phyloP scores from a whole-genome alignment of 805 yeast species.

The Schwanniomyces occidentalis region DNA sequence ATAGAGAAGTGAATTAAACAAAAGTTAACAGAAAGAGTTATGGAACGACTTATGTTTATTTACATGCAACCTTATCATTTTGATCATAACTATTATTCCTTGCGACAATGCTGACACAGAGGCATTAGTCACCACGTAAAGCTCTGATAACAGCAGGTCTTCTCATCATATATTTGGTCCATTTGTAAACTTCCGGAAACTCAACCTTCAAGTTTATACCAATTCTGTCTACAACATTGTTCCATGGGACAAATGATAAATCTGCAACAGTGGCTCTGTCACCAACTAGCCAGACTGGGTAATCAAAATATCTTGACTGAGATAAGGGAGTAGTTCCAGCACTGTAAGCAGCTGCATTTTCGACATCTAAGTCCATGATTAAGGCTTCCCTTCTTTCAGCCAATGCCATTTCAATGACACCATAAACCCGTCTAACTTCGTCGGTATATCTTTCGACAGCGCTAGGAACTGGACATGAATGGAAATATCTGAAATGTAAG shows the following conservation, averaged over 20 bases:
- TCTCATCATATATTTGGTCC: slow-evolving; percentile 96
- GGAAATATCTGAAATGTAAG: slow-evolving; percentile 88
- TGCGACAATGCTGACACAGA: no score
- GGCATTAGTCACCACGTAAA: slow-evolving; percentile 59
- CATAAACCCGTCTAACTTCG: slow-evolving; percentile 90
- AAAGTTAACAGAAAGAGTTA: no score
- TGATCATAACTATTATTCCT: no score
- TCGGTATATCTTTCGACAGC: slow-evolving; percentile 90
- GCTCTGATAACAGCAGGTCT: slow-evolving; percentile 91
- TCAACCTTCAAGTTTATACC: slow-evolving; percentile 86
- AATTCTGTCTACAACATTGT: slow-evolving; percentile 88
- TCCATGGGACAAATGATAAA: slow-evolving; percentile 93
- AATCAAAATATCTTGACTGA: slow-evolving; percentile 83
- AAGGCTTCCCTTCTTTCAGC: slow-evolving; percentile 90
- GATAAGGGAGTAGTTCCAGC: slow-evolving; percentile 87
- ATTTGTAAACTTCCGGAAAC: slow-evolving; percentile 92
- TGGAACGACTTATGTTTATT: no score
- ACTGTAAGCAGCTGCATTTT: slow-evolving; percentile 82
- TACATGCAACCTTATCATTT: no score
- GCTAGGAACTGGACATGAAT: slow-evolving; percentile 77
- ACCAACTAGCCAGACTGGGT: slow-evolving; percentile 94
- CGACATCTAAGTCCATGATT: slow-evolving; percentile 84
- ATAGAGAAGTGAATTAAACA: no score
- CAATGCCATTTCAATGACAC: slow-evolving; percentile 91
- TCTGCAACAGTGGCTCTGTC: slow-evolving; percentile 83